Evolutionary conservation across 441 rosid species (phyloP), one percentile per base, ranked within the genome.

Genomic region (Croton setiger): DNA sequence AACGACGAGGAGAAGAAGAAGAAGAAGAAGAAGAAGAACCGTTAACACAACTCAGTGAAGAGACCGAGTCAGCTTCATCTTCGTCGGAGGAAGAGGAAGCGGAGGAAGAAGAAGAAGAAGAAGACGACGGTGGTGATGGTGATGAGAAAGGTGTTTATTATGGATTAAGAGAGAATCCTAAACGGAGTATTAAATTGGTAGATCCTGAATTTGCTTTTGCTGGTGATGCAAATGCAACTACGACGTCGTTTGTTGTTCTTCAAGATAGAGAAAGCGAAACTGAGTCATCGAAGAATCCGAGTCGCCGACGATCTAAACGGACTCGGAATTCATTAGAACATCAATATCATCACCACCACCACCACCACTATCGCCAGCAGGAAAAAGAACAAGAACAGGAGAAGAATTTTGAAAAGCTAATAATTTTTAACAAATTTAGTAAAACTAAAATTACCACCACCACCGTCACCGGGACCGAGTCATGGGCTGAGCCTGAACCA

Each of bases 251-350:
- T 11, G 83, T 81, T 66, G 82, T 86, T 74, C 80, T 86, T 67
- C 87, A 84, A 45, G 94, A 85, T 55, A 82, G 85, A 69, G 98
- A 86, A 70, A 86, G 89, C 80, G 98, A 93, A 82, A 81, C 95
- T 8, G 93, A 88, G 75, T 88, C 93, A 1, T 86, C 92, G n/a
- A 90, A 73, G 82, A 88, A 86, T 70, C 88, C 82, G 27, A 82
- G 84, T 61, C 83, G 89, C 61, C 77, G 87, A 76, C 85, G 91
- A 83, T 88, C 97, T 35, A 94, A 86, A 69, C 78, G 96, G 65
- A 77, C 80, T 21, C 75, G 89, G 69, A 87, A 78, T 51, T 72
- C 72, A n/a, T n/a, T 60, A 60, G 78, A 77, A 39, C 63, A 74
- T 48, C 72, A 76, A n/a, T 54, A 48, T 48, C 68, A 62, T 17